Conservation (phyloP, 2,329 filamentous ascomycete species). For the Hymenoscyphus repandus region DNA sequence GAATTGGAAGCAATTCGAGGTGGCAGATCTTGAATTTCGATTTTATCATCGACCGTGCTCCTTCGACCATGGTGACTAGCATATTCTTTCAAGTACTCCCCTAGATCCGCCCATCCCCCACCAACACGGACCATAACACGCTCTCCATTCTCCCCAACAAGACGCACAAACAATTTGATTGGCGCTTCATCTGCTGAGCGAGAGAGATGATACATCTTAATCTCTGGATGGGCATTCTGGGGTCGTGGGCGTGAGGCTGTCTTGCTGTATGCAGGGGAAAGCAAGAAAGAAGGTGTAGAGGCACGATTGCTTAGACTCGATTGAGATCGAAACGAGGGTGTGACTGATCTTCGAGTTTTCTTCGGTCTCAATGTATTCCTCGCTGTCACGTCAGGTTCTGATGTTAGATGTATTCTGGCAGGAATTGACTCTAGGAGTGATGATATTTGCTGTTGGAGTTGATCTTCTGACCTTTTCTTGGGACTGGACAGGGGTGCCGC, state of each 20-base stretch:
- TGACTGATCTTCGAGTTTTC: constrained; percentile 32
- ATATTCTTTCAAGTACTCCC: constrained; percentile 91
- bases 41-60: constrained; percentile 40
- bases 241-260: constrained; percentile 40
- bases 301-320: constrained; percentile 37
- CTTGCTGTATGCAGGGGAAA: constrained; percentile 56
- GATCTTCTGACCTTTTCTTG: constrained; percentile 45
- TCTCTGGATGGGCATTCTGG: constrained; percentile 59
- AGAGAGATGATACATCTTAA: constrained; percentile 88
- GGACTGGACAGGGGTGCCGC: constrained; percentile 19
- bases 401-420: constrained; percentile 69
- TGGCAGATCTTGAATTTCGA: constrained; percentile 53
- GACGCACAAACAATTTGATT: constrained; percentile 89
- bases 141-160: constrained; percentile 84
- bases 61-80: constrained; percentile 85
- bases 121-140: constrained; percentile 97
- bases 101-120: constrained; percentile 95
- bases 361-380: constrained; percentile 26
- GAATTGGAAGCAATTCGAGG: constrained; percentile 29
- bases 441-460: constrained; percentile 74
- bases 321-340: constrained; percentile 22
- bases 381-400: constrained; percentile 36
- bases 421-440: constrained; percentile 74
- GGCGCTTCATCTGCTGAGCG: constrained; percentile 78
- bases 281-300: constrained; percentile 61